Evolutionary conservation across 805 yeast genomes (phyloP), one percentile per base, ranked within the genome.

Genomic region (Pichia manshurica): DNA sequence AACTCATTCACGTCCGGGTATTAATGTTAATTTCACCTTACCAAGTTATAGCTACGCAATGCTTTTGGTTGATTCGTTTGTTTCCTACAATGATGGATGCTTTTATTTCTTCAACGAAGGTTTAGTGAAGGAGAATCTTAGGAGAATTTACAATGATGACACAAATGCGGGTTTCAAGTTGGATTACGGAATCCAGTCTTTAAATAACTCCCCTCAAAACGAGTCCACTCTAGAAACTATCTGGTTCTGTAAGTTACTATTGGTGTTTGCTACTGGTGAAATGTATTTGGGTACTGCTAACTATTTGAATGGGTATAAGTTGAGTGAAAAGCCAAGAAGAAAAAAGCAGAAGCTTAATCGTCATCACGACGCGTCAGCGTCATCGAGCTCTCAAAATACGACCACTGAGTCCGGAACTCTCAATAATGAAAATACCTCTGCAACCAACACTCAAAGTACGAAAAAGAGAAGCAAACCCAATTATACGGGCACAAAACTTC

Each of bases 71-170:
- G 91, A 85, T 59, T 81, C 87, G 0, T 85, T 85, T 55, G 76
- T 85, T 45, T 82, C 83, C 44, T 85, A 84, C 62, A 85, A 85
- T 56, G 93, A 84, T 63, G 93, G 90, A 0, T 85, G 95, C 56
- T 85, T 85, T 61, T 85, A 85, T 65, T 85, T 85, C 58, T 85
- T 85, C 68, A 85, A 85, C 59, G 95, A 85, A 62, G 95, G 95
- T 1, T 59, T 84, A 19, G 87, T 84, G 21, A 84, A 84, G 58
- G 77, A 78, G 54, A 82, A 79, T 51, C 62, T 85, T 45, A 75
- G 79, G 66, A 72, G 82, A 51, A 71, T 84, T 20, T 85, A 83
- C 60, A 77, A 82, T 25, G 81, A 80, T 33, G 59, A 59, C 16
- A 16, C 33, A 8, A 56, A 57, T 61, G 61, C 35, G 13, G 58